phyloP scores from a whole-genome alignment of 768 basidiomycete species.

The Auricularia heimuer region DNA sequence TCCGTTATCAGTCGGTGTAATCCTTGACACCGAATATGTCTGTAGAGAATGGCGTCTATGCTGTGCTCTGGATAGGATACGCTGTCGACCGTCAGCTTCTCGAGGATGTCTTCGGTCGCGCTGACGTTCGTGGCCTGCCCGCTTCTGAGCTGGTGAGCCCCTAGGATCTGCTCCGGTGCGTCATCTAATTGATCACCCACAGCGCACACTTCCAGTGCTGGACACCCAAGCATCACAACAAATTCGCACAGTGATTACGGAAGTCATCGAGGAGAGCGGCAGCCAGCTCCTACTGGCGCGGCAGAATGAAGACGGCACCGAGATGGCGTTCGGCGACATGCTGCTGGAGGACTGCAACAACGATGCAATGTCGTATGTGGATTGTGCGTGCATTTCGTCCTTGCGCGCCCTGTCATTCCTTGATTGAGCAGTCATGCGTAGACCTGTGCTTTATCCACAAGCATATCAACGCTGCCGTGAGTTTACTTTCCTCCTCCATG shows the following conservation, averaged over 20 bases:
- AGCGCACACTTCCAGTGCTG: constrained; percentile 64
- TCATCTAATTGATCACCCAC: neutral
- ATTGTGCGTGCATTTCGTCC: constrained; percentile 49
- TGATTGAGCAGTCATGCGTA: constrained; percentile 2
- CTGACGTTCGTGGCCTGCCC: constrained; percentile 44
- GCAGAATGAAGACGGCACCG: constrained; percentile 85
- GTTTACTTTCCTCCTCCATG: constrained; percentile 7
- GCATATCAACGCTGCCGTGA: constrained; percentile 27
- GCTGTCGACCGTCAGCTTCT: constrained; percentile 76
- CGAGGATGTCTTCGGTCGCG: constrained; percentile 73
- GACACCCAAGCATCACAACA: constrained; percentile 72
- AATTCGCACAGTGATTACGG: constrained; percentile 73
- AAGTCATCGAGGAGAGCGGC: constrained; percentile 33
- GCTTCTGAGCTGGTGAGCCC: constrained; percentile 50
- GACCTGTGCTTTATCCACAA: constrained; percentile 32
- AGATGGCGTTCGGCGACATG: constrained; percentile 96
- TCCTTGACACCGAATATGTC: neutral
- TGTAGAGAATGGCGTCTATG: constrained; percentile 77
- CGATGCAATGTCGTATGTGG: constrained; percentile 83
- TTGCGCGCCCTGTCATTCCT: neutral
- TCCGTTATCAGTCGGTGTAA: neutral
- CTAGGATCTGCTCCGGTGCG: neutral
- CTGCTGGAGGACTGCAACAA: constrained; percentile 96
- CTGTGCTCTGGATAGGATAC: constrained; percentile 85
- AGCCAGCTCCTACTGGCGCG: constrained; percentile 63